Percentiles rank a stretch among this genome's conserved stretches.
phyloP scores from a whole-genome alignment of 352 stramenopile genomes.

The Globisporangium takayamanum region DNA sequence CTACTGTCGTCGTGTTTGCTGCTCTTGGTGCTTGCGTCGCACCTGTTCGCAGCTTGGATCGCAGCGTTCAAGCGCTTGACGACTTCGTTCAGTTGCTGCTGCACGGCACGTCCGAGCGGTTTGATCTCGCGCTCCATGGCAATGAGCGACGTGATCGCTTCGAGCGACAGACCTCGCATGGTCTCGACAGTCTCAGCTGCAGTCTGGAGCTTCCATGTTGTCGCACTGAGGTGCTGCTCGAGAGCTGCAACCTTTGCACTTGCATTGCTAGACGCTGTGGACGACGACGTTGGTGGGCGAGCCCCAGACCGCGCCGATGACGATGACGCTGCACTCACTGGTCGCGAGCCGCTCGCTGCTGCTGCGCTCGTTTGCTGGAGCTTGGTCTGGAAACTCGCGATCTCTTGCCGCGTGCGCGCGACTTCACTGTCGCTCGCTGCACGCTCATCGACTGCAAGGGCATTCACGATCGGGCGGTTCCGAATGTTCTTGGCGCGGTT shows the following conservation, averaged over 20 bases:
- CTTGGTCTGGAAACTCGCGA: constrained; percentile 62
- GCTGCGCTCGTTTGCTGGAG: constrained; percentile 27
- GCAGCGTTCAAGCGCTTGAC: constrained; percentile 69
- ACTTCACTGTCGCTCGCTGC: constrained; percentile 56
- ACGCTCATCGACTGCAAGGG: constrained; percentile 48
- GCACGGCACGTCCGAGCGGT: constrained; percentile 52
- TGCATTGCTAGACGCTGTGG: not conserved
- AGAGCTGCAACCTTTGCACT: not conserved
- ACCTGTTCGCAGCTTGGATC: constrained; percentile 56
- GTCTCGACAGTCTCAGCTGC: constrained; percentile 45
- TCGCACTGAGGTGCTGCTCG: constrained; percentile 25
- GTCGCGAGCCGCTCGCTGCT: constrained; percentile 1
- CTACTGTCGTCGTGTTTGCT: constrained; percentile 9
- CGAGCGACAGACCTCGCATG: constrained; percentile 52
- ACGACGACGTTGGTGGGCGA: not conserved
- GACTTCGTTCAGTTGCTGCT: constrained; percentile 78
- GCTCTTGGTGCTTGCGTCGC: constrained; percentile 13
- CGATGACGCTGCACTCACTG: not conserved
- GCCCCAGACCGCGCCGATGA: not conserved
- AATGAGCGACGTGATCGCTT: constrained; percentile 64
- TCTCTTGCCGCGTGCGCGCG: constrained; percentile 72
- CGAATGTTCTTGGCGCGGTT: constrained; percentile 99
- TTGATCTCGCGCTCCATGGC: constrained; percentile 77
- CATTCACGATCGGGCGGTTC: constrained; percentile 97
- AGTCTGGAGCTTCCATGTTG: constrained; percentile 31